Percentiles rank a stretch among this genome's conserved stretches.
Evolutionary conservation across 1,284 basidiomycete species (phyloP).

Genomic region (Ceratobasidium sp.): DNA sequence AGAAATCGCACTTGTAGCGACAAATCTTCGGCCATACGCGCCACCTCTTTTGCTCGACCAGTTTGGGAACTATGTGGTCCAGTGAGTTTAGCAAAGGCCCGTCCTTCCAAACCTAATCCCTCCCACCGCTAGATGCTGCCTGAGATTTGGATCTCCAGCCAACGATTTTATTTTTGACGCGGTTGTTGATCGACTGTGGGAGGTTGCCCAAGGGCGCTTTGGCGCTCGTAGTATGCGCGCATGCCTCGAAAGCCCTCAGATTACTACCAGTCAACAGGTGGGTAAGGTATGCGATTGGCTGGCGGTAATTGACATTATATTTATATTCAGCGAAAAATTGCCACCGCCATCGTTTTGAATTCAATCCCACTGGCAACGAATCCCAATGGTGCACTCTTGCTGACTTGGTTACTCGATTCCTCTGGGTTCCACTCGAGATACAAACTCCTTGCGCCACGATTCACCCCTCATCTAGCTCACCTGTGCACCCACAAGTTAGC

Average conservation of each 20-base stretch:
- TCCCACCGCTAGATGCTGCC: constrained; percentile 74
- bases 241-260: constrained; percentile 90
- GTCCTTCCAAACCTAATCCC: neutral
- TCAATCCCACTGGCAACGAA: constrained; percentile 98
- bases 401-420: constrained; percentile 97
- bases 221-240: constrained; percentile 98
- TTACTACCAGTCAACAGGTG: constrained; percentile 84
- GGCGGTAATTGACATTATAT: constrained; percentile 4
- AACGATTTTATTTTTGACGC: constrained; percentile 98
- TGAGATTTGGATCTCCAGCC: constrained; percentile 89
- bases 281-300: constrained; percentile 45
- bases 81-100: constrained; percentile 66
- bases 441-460: constrained; percentile 91
- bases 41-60: constrained; percentile 96
- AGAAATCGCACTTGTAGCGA: constrained; percentile 86
- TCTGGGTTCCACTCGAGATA: constrained; percentile 94
- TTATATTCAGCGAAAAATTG: constrained; percentile 79
- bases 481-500: constrained; percentile 98
- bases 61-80: constrained; percentile 98
- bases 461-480: constrained; percentile 95
- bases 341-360: constrained; percentile 94
- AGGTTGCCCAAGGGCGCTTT: constrained; percentile 95
- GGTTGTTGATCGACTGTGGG: constrained; percentile 99
- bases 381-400: constrained; percentile 93
- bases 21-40: constrained; percentile 89